Evolutionary conservation across 768 basidiomycete species (phyloP).

Genomic region (Amyloporia xantha): DNA sequence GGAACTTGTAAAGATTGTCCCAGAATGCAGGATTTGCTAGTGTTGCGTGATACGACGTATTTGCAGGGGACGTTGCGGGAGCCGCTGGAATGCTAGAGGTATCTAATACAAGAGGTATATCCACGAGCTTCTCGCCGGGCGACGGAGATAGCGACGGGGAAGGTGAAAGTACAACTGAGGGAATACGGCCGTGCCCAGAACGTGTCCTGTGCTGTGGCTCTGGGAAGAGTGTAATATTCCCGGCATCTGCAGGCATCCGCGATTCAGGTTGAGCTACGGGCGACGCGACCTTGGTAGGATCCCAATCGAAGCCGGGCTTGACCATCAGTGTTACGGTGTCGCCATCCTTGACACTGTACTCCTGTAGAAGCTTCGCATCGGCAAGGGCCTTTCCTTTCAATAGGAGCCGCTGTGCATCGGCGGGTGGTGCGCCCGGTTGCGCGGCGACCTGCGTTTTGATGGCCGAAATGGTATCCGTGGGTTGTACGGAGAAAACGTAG

Average conservation of each 20-base stretch:
- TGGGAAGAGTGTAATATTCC: constrained; percentile 14
- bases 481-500: constrained; percentile 64
- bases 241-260: constrained; percentile 9
- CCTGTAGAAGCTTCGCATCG: constrained; percentile 83
- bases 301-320: constrained; percentile 69
- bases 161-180: constrained; percentile 73
- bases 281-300: constrained; percentile 36
- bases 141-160: constrained; percentile 50
- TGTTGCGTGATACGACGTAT: constrained; percentile 52
- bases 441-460: constrained; percentile 75
- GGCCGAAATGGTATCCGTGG: constrained; percentile 75
- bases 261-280: constrained; percentile 13
- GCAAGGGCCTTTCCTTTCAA: constrained; percentile 92
- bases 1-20: constrained; percentile 58
- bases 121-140: constrained; percentile 40
- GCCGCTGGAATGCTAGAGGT: constrained; percentile 40
- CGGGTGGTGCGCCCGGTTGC: constrained; percentile 63
- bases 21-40: constrained; percentile 80
- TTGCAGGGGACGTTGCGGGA: constrained; percentile 21
- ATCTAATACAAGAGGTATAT: constrained; percentile 68
- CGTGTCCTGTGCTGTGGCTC: constrained; percentile 24
- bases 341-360: constrained; percentile 79
- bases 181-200: constrained; percentile 57
- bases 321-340: constrained; percentile 83
- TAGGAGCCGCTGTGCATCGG: constrained; percentile 77